Evolutionary conservation across 306 rosid genomes (phyloP), one percentile per base, ranked within the genome.

Genomic region (Macrotyloma uniflorum): DNA sequence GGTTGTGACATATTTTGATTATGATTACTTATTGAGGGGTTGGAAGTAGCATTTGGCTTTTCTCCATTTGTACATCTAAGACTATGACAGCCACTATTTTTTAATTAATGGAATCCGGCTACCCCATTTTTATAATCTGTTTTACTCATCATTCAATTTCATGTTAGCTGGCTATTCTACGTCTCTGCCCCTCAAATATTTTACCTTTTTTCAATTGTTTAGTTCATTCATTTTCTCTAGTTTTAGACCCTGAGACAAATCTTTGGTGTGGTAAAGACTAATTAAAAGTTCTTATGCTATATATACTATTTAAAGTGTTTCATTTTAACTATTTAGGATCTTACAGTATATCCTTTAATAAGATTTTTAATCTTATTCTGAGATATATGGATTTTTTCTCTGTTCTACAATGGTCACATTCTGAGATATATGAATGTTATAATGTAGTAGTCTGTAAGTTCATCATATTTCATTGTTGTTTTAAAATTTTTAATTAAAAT

Each of bases 1-100:
- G 83, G 75, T n/a, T n/a, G n/a, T 51, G 79, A 67, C 82, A 55
- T 78, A 72, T 84, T 45, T 64, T 67, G 55, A 55, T 81, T 64
- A 74, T 73, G 87, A 75, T 51, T 70, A 43, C 70, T 58, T 6
- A 49, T n/a, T 59, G 66, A 55, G 51, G 30, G 18, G 63, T 51
- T 61, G 65, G 88, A 86, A 84, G 69, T 23, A 70, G 69, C 19
- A 66, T 42, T 81, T 78, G 65, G 78, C 62, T 70, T 45, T 80
- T 69, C 49, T 26, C 65, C 62, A 58, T 83, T 72, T 85, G 93
- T 89, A 81, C 69, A 92, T 90, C 82, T 79, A 69, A 33, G 76
- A 82, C 74, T 79, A 66, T 68, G 81, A 78, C 86, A 77, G 82
- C 67, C 64, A 64, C 35, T 83, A 80, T 54, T 86, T 86, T 80